These are phyloP conservation scores for Lithospermum erythrorhizon DNA, from an alignment of 257 asterid genomes.

Conservation along the genomic window DNA sequence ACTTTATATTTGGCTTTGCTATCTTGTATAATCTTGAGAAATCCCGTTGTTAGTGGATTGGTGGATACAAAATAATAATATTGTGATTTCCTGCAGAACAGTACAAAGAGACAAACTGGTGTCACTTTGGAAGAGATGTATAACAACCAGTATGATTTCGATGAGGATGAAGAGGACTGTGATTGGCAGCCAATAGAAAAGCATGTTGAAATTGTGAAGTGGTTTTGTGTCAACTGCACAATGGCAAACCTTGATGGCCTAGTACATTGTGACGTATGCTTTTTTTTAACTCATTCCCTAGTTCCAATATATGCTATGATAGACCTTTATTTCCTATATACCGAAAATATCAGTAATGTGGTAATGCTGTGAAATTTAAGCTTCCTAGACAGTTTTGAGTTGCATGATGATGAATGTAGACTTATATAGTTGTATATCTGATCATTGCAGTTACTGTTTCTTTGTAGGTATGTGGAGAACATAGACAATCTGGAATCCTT, in stretches of 20 bases:
- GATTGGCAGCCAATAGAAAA: slow-evolving; percentile 45
- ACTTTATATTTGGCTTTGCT: slow-evolving; percentile 8
- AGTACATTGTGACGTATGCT: slow-evolving; percentile 56
- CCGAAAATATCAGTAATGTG: not conserved
- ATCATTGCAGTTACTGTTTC: not conserved
- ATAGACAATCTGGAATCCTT: slow-evolving; percentile 82
- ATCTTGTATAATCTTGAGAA: not conserved
- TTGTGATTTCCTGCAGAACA: slow-evolving; percentile 35
- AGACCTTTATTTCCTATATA: not conserved
- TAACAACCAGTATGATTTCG: slow-evolving; percentile 38
- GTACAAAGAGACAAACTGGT: slow-evolving; percentile 34
- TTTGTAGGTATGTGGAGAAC: slow-evolving; percentile 75
- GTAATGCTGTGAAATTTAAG: not conserved
- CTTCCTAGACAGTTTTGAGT: not conserved
- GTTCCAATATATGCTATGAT: not conserved
- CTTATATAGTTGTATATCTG: not conserved
- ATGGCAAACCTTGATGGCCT: slow-evolving; percentile 51
- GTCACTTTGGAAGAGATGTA: slow-evolving; percentile 71
- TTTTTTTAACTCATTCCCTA: not conserved
- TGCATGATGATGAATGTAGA: not conserved
- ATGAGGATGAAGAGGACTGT: slow-evolving; percentile 71
- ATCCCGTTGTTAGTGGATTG: not conserved
- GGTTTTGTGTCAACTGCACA: slow-evolving; percentile 95
- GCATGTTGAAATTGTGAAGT: slow-evolving; percentile 37
- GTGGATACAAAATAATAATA: slow-evolving; percentile 6